These are phyloP conservation scores for Globisporangium okanoganense DNA, from an alignment of 352 stramenopile species.

Conservation along the genomic window DNA sequence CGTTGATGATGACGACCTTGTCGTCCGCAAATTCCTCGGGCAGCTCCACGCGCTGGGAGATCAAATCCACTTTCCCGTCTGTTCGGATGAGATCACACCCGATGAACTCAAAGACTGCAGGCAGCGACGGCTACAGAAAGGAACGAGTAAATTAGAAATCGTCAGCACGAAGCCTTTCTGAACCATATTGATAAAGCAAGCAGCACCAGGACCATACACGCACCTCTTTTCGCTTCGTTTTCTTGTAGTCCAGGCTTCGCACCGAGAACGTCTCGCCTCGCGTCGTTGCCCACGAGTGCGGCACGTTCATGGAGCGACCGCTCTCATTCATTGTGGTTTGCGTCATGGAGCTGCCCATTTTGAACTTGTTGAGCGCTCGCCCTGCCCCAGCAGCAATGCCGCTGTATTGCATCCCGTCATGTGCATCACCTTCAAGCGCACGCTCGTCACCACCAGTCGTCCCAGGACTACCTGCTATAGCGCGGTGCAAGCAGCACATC, in stretches of 20 bases:
- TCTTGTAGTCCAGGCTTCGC: constrained; percentile 79
- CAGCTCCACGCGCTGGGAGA: constrained; percentile 69
- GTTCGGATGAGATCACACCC: constrained; percentile 71
- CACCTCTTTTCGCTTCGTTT: constrained; percentile 75
- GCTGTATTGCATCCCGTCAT: not conserved
- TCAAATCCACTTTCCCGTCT: constrained; percentile 65
- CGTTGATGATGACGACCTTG: constrained; percentile 80
- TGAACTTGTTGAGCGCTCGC: constrained; percentile 38
- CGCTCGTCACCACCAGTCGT: not conserved
- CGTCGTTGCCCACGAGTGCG: constrained; percentile 49
- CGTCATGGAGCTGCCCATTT: constrained; percentile 53
- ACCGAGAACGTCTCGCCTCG: constrained; percentile 63
- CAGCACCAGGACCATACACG: not conserved
- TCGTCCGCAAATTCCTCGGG: constrained; percentile 46
- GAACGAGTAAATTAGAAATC: not conserved
- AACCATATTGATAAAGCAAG: too few species aligned
- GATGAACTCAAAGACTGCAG: constrained; percentile 77
- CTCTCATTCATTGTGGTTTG: constrained; percentile 40
- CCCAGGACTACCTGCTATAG: not conserved
- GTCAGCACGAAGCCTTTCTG: too few species aligned
- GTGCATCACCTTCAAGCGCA: not conserved
- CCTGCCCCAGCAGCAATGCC: not conserved
- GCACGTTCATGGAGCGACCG: constrained; percentile 44
- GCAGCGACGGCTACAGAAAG: constrained; percentile 30
- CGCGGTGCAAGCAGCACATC: constrained; percentile 54